Evolutionary conservation across 345 rosid species (phyloP), one percentile per base, ranked within the genome.

Genomic region (Brassica juncea): DNA sequence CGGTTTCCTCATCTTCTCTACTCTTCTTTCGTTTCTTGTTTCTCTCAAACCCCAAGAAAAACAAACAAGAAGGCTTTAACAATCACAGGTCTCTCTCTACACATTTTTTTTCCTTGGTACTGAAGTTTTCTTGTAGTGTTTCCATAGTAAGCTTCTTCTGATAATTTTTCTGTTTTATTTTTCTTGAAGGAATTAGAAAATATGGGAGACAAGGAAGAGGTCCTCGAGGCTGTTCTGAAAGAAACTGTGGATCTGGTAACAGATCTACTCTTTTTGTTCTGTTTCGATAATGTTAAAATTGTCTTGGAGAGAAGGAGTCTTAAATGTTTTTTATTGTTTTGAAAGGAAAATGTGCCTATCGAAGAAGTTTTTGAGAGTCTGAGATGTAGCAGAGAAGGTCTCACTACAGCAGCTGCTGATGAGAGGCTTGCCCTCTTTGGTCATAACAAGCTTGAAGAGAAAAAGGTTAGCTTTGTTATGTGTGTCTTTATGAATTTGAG

Each of bases 211-310:
- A 89, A 91, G 79, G 83, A 81, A 77, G 99, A 94, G 81, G 92
- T 87, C 77, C 85, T 95, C 86, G 97, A 95, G 65, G 98, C 94
- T 39, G 97, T 93, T 16, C 79, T 93, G 88, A 95, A 95, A 86
- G 98, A 95, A 88, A 82, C 92, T 47, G 99, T 95, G 86, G 99
- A 95, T 87, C 88, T 95, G 98, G 99, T 95, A 93, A 87, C 76
- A 86, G 97, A 95, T 91, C 96, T 87, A 80, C 66, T 30, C 70
- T 81, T 65, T 28, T 65, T 28, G 12, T 6, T 54, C 27, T 64
- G n/a, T 60, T 37, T 57, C 39, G 61, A 19, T 44, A 2, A 59
- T 44, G 70, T 70, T 14, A 6, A 58, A 32, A 65, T 79, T 82
- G 27, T 72, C 49, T 57, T 72, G 49, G 21, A 71, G 63, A 70